These are phyloP conservation scores for Nicotiana sylvestris DNA, from an alignment of 257 asterid genomes.

Conservation along the genomic window DNA sequence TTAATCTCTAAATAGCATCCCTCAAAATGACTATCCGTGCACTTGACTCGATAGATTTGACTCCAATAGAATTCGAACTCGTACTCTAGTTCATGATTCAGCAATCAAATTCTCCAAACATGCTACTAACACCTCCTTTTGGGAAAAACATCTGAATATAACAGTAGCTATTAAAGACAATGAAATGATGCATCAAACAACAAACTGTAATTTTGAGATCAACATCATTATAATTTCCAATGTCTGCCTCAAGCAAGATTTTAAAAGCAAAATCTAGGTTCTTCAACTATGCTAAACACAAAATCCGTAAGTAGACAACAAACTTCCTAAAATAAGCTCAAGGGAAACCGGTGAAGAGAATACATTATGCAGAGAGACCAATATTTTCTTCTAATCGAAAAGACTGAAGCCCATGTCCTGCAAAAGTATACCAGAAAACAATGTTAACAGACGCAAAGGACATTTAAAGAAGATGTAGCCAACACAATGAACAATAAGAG, in stretches of 20 bases:
- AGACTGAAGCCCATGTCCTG: constrained; percentile 12
- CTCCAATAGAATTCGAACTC: too few relatives aligned
- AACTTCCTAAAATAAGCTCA: not conserved
- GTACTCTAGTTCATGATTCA: too few relatives aligned
- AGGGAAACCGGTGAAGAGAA: not conserved
- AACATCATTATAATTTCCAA: not conserved
- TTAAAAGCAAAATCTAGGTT: not conserved
- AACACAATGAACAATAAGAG: not conserved
- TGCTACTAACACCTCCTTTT: too few relatives aligned
- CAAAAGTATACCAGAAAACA: not conserved
- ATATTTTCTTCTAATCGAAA: not conserved
- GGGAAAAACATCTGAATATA: too few relatives aligned
- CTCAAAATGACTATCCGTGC: too few relatives aligned
- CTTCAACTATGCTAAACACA: not conserved
- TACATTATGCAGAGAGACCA: not conserved
- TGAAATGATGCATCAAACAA: not conserved
- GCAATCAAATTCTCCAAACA: too few relatives aligned
- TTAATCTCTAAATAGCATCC: too few relatives aligned
- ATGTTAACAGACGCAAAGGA: not conserved
- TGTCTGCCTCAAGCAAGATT: not conserved
- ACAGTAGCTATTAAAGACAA: too few relatives aligned
- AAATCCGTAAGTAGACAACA: not conserved
- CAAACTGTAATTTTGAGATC: not conserved
- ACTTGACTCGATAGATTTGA: too few relatives aligned
- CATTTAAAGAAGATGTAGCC: not conserved